Evolutionary conservation across 73 alveolate genomes (phyloP), one percentile per base, ranked within the genome.

Genomic region (Symbiodinium natans): DNA sequence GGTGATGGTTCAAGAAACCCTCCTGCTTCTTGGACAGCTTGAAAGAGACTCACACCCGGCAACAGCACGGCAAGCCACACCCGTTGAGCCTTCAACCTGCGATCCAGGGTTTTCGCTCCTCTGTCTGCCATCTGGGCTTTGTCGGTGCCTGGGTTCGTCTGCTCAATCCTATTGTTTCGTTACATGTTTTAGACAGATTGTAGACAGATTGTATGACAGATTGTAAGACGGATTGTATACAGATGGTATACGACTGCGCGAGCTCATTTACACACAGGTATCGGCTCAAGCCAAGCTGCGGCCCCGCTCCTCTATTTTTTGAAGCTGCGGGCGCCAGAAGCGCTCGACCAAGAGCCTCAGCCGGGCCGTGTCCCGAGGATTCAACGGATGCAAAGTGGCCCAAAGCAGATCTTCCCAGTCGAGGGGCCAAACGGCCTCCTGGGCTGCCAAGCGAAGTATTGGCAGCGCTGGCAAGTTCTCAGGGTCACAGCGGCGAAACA

Each of bases 281-380:
- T 63, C n/a, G 80, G 38, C 27, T 63, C 17, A 29, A 2, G 80
- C 36, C 33, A 63, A 63, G 80, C 27, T 13, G 29, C 80, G 59
- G 38, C 95, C 95, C 38, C 95, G 59, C 43, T 89, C 95, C 75
- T 89, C 95, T 15, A 89, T 68, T 77, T 89, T 59, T 40, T 89
- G 95, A 29, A 92, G 92, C 41, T 92, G 98, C 29, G 98, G 98
- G 15, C 98, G 89, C 98, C 98, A 92, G 83, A 41, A 92, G 41
- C 98, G 88, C 56, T 92, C 98, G 36, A 92, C 92, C 38, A 92
- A 74, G 34, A 92, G 77, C 95, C 95, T 89, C 0, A 25, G 90
- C 68, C 29, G 59, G 9, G 36, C 33, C 52, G 87, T 77, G 3
- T 34, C 29, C 19, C 19, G 39, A 71, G n/a, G n/a, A 2, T 52